Conservation (phyloP, 768 basidiomycete species). For the Kwoniella newhampshirensis region DNA sequence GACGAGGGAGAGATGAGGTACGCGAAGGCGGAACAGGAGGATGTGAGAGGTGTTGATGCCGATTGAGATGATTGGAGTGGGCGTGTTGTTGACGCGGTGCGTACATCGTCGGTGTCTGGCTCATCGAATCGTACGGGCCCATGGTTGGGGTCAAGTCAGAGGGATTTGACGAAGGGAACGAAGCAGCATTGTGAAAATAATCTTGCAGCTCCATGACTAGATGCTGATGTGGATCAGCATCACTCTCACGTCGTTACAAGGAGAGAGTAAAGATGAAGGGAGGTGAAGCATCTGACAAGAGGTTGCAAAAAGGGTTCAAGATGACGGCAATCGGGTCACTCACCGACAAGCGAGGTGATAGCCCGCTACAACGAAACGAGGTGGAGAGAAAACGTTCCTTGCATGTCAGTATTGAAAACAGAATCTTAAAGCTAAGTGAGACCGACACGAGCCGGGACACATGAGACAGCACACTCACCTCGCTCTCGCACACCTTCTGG, state of each 20-base stretch:
- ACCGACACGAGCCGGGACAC: too few relatives aligned
- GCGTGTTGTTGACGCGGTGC: not conserved
- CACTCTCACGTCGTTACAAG: not conserved
- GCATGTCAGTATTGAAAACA: too few relatives aligned
- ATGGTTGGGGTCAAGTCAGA: not conserved
- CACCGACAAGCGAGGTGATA: too few relatives aligned
- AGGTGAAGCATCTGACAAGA: not conserved
- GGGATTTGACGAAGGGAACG: constrained; percentile 2
- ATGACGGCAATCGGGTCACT: too few relatives aligned
- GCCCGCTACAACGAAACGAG: too few relatives aligned
- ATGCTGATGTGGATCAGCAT: not conserved
- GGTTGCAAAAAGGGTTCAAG: too few relatives aligned
- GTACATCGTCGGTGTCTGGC: constrained; percentile 15
- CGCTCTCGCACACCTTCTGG: too few relatives aligned
- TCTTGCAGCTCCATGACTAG: constrained; percentile 4
- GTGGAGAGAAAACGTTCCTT: too few relatives aligned
- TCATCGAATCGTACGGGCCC: not conserved
- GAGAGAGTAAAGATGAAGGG: not conserved
- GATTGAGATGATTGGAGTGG: not conserved
- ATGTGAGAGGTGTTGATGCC: not conserved
- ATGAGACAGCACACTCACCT: too few relatives aligned
- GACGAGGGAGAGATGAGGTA: constrained; percentile 3
- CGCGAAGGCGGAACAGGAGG: constrained; percentile 13
- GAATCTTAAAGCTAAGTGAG: too few relatives aligned
- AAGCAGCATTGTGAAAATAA: not conserved